These are phyloP conservation scores for Acacia pycnantha DNA, from an alignment of 331 rosid species.

Conservation along the genomic window DNA sequence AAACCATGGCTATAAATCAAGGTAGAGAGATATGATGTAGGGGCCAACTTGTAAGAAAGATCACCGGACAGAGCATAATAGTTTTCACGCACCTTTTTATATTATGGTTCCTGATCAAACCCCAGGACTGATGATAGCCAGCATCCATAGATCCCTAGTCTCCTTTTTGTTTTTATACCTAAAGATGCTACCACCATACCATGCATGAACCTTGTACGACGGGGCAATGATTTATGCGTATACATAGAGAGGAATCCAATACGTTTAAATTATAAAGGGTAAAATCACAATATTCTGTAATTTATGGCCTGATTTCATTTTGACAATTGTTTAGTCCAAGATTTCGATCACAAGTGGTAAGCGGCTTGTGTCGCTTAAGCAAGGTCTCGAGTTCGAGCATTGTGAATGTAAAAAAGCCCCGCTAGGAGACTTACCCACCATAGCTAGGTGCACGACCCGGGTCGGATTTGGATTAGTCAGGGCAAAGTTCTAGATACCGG, in stretches of 20 bases:
- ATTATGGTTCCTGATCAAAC: background rate
- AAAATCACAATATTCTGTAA: background rate
- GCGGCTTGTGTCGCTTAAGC: no score
- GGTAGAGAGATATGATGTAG: no score
- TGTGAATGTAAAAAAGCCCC: no score
- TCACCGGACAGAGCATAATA: no score
- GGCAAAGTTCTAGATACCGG: no score
- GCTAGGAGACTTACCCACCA: no score
- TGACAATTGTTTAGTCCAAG: background rate
- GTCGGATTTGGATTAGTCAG: no score
- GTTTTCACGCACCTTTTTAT: background rate
- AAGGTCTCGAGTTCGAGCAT: no score
- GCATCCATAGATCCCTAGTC: conserved; percentile 24
- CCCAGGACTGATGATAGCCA: background rate
- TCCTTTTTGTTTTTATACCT: conserved; percentile 12
- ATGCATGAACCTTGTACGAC: conserved; percentile 34
- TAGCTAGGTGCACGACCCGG: no score
- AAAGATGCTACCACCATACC: conserved; percentile 14
- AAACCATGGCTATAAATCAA: no score
- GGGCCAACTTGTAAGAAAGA: no score
- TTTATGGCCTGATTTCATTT: background rate
- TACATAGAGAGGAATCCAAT: conserved; percentile 32
- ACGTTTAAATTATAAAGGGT: conserved; percentile 8
- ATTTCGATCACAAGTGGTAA: no score
- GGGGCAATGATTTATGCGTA: conserved; percentile 16